A percentile compares a stretch with the other conserved stretches of the same genome.
Conservation (phyloP, 768 basidiomycete genomes). For the Kwoniella sp. region DNA sequence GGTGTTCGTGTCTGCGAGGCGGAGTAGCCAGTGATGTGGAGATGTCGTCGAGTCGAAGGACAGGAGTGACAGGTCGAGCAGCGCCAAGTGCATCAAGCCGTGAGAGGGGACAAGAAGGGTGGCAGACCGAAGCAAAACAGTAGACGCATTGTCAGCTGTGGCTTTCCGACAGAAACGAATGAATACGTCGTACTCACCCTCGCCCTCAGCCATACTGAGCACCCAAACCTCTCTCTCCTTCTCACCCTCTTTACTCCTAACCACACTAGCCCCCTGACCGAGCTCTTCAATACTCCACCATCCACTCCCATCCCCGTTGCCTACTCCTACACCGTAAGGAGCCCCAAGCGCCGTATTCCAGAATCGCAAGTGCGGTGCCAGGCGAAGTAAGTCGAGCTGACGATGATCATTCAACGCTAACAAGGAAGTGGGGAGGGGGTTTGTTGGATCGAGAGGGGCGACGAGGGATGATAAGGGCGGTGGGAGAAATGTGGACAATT, state of each 20-base stretch:
- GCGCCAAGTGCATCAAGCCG: too few relatives aligned
- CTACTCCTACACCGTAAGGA: conserved; percentile 10
- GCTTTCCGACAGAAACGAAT: background rate
- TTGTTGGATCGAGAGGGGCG: conserved; percentile 12
- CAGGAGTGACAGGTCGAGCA: too few relatives aligned
- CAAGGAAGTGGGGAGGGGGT: conserved; percentile 9
- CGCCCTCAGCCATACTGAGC: conserved; percentile 29
- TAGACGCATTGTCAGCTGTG: conserved; percentile 1
- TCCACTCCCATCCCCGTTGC: conserved; percentile 19
- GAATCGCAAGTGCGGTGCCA: conserved; percentile 23
- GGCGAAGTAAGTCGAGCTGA: conserved; percentile 18
- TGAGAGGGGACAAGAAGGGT: too few relatives aligned
- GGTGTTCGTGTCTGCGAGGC: conserved; percentile 19
- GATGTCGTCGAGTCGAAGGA: too few relatives aligned
- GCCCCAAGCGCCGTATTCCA: conserved; percentile 24
- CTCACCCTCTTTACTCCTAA: conserved; percentile 28
- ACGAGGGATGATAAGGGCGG: conserved; percentile 41
- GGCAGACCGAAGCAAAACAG: too few relatives aligned
- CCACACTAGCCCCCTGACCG: conserved; percentile 46
- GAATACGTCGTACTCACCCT: conserved; percentile 22
- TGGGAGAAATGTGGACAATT: conserved; percentile 44
- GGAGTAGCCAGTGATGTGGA: too few relatives aligned
- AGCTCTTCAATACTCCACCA: conserved; percentile 51
- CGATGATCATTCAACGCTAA: conserved; percentile 8
- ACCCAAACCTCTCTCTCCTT: conserved; percentile 47